Evolutionary conservation across 768 basidiomycete genomes (phyloP).

Genomic region (Termitomyces titanicus): DNA sequence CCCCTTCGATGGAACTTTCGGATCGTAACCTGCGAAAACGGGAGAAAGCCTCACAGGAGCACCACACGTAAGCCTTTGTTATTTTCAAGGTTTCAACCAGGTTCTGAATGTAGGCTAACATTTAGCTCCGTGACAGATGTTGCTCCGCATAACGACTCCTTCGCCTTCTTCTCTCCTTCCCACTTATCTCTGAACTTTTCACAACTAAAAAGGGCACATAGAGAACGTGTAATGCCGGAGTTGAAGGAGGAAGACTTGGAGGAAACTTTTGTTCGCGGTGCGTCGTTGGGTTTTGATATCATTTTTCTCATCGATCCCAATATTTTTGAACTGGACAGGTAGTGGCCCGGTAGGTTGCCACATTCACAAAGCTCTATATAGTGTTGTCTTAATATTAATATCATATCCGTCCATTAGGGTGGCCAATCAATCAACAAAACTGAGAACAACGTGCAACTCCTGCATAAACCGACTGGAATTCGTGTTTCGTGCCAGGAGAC

Average conservation of each 20-base stretch:
- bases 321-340: slow-evolving; percentile 39
- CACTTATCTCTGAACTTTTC: slow-evolving; percentile 50
- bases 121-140: slow-evolving; percentile 29
- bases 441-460: slow-evolving; percentile 83
- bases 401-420: slow-evolving; percentile 43
- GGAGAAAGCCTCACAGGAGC: slow-evolving; percentile 31
- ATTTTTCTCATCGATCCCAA: neutral
- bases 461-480: slow-evolving; percentile 86
- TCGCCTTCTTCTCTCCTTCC: slow-evolving; percentile 18
- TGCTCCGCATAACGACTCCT: slow-evolving; percentile 30
- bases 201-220: slow-evolving; percentile 66
- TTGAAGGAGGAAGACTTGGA: slow-evolving; percentile 79
- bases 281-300: slow-evolving; percentile 10
- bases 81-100: neutral
- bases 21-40: slow-evolving; percentile 44
- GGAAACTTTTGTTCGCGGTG: slow-evolving; percentile 85
- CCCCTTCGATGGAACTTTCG: slow-evolving; percentile 39
- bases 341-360: slow-evolving; percentile 65
- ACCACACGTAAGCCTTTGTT: slow-evolving; percentile 22
- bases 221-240: slow-evolving; percentile 59
- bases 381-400: slow-evolving; percentile 21
- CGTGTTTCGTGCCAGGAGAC: slow-evolving; percentile 88
- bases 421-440: slow-evolving; percentile 99
- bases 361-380: slow-evolving; percentile 10
- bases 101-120: slow-evolving; percentile 21